phyloP scores from a whole-genome alignment of 1,284 basidiomycete genomes.

The Thecaphora thlaspeos region DNA sequence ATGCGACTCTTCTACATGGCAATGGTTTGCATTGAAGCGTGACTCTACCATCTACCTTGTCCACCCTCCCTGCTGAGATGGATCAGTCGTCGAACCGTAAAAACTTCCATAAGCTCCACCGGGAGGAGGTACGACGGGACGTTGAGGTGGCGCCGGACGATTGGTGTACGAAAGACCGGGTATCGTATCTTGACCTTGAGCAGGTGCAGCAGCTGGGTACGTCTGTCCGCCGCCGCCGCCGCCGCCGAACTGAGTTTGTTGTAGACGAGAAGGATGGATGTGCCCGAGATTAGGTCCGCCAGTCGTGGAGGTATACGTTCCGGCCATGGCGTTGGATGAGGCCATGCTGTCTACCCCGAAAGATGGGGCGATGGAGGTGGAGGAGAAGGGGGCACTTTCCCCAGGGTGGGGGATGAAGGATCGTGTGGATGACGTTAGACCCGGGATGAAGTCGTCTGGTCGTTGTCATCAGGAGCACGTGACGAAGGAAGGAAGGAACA shows the following conservation, averaged over 20 bases:
- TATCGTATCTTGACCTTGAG: constrained; percentile 9
- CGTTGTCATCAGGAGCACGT: not conserved
- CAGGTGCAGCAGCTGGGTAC: not conserved
- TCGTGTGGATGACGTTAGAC: not conserved
- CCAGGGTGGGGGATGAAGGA: not conserved
- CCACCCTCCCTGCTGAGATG: not conserved
- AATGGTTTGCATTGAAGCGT: no score
- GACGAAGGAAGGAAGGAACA: no score
- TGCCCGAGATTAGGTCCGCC: no score
- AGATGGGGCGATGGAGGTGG: no score
- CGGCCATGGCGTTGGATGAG: not conserved
- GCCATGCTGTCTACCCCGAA: not conserved
- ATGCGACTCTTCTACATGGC: no score
- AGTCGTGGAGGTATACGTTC: not conserved
- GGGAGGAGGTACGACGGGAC: constrained; percentile 7
- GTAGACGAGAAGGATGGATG: no score
- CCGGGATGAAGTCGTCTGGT: constrained; percentile 27
- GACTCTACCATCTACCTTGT: not conserved
- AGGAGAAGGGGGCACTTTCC: no score
- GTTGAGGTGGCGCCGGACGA: constrained; percentile 6
- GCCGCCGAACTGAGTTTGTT: constrained; percentile 5
- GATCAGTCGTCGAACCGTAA: constrained; percentile 4
- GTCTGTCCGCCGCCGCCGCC: constrained; percentile 7
- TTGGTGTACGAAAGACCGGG: constrained; percentile 3
- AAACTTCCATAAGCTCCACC: constrained; percentile 27